These are phyloP conservation scores for Argentina anserina DNA, from an alignment of 306 rosid species.

Conservation along the genomic window DNA sequence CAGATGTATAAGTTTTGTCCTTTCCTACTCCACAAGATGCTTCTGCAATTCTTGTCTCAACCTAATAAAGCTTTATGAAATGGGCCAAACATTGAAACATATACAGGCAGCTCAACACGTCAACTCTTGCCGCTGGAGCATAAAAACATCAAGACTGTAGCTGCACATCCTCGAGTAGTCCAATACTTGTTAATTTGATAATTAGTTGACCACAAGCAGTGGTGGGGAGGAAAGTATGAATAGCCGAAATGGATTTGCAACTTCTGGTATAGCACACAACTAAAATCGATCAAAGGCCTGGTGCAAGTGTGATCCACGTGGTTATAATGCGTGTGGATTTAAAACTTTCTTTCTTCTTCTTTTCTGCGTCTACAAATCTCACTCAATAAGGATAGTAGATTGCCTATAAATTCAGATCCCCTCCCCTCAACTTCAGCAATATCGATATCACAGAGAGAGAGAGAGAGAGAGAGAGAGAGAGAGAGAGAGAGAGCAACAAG, in stretches of 20 bases:
- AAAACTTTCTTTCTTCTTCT: neutral
- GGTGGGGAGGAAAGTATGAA: neutral
- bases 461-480: neutral
- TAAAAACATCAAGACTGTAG: too few species aligned
- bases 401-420: constrained; percentile 11
- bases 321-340: constrained; percentile 18
- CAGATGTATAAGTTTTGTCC: too few species aligned
- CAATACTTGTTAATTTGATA: neutral
- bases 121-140: neutral
- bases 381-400: neutral
- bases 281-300: too few species aligned
- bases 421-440: neutral
- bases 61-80: neutral
- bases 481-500: neutral
- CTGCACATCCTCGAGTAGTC: too few species aligned
- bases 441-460: neutral
- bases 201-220: neutral
- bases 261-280: neutral
- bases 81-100: neutral
- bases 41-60: neutral
- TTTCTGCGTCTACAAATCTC: neutral
- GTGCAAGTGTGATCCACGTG: constrained; percentile 22
- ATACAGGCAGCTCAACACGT: neutral
- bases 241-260: neutral
- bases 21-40: neutral